Percentiles rank a stretch among this genome's conserved stretches.
Evolutionary conservation across 108 stramenopile genomes (phyloP).

Genomic region (Mediolabrus comicus): DNA sequence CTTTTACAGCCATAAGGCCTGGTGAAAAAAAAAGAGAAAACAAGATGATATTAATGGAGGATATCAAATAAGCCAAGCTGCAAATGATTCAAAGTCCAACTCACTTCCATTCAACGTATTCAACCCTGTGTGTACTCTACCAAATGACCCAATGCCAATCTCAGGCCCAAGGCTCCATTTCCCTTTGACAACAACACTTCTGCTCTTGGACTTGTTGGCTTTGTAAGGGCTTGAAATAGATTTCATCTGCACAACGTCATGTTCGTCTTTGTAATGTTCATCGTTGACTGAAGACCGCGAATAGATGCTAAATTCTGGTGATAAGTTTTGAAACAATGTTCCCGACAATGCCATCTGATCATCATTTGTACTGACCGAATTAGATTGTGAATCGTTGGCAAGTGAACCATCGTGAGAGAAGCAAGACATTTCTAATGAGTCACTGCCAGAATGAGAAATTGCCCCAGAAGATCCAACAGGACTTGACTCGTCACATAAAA

Average conservation of each 20-base stretch:
- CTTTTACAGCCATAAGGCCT: conserved; percentile 37
- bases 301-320: conserved; percentile 27
- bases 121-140: conserved; percentile 93
- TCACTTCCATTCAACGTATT: conserved; percentile 84
- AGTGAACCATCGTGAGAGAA: background rate
- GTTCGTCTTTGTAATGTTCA: background rate
- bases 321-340: conserved; percentile 34
- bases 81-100: conserved; percentile 1
- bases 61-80: background rate
- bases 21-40: background rate
- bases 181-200: conserved; percentile 55
- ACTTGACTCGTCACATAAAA: background rate
- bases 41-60: conserved; percentile 17
- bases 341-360: conserved; percentile 10
- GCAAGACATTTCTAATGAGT: background rate
- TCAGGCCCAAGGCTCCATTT: conserved; percentile 89
- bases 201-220: background rate
- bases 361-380: background rate
- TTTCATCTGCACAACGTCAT: conserved; percentile 3
- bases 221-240: conserved; percentile 14
- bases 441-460: background rate
- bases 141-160: conserved; percentile 94
- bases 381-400: background rate
- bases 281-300: conserved; percentile 14
- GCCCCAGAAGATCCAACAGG: background rate